Base-by-base conservation (phyloP, 2,329 filamentous ascomycete genomes). In the Eurotiales sp. region DNA sequence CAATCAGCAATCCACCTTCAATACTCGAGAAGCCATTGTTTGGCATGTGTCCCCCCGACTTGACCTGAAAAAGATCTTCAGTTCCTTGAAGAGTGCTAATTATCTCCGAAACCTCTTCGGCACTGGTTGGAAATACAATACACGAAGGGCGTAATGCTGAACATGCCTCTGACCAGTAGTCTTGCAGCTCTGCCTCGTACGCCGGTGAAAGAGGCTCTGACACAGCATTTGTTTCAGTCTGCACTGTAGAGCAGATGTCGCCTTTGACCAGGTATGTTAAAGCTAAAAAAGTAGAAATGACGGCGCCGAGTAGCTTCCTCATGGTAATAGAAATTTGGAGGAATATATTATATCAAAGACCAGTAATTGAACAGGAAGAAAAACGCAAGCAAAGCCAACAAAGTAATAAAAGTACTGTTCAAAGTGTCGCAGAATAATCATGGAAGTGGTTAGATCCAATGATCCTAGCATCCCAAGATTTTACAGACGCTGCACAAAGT, bases 41-140 rank as follows among this genome's bases (percentile, higher is more conserved):
- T 1, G 71, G 72, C 51, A 72, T 72, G 58, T 77, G 74, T 0
- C 74, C 74, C 7, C 78, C 79, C 8, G 74, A 72, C 61, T 78
- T 74, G 64, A 82, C 72, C 19, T 79, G 82, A 42, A 84, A 79
- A 5, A 78, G 64, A 50, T 76, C 77, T 32, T 72, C 68, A 37
- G 72, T 72, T 29, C 72, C 63, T 7, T 69, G 71, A 11, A 84
- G 70, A 25, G 77, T 68, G 22, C 70, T 72, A 42, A 84, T 70
- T n/a, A 80, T 72, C 8, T 71, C 69, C 0, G 78, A 71, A 32
- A 84, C 78, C 58, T 84, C 77, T 14, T 73, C 64, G 0, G 73
- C 68, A 29, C 70, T 78, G 11, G 67, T 67, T 2, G 79, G 78
- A 37, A 71, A 69, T 42, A 78, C 66, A 47, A 77, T 75, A 54